Base-by-base conservation (phyloP, 768 basidiomycete species). In the Auricularia cornea region DNA sequence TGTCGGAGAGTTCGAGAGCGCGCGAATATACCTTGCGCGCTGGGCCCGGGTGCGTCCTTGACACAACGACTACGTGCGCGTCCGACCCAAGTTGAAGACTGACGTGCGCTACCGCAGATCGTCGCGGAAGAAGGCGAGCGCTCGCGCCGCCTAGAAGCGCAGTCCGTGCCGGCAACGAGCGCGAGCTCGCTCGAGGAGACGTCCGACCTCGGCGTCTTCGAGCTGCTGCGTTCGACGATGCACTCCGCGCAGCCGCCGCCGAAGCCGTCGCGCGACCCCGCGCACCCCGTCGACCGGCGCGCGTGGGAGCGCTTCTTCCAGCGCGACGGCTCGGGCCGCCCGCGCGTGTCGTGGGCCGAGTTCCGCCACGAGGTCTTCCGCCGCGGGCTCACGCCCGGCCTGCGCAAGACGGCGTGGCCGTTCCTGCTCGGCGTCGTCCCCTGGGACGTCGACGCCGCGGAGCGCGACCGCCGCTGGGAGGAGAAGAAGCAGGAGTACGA, bases 91-190 rank as follows among this genome's bases (percentile, higher is more conserved):
- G 16, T 35, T 18, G 20, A 48, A 8, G n/a, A n/a, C 35, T 60
- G 29, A 30, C 5, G 28, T 64, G n/a, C n/a, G n/a, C 3, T 10
- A 10, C 3, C 35, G 35, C 35, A 38, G 59, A 90, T 94, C 64
- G 97, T 98, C 1, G 97, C 97, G 2, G 97, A 99, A 74, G 97
- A 98, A 72, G 97, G 97, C 20, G 97, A 99, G 73, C 82, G 92
- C 18, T 86, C 94, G 4, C 81, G 97, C 51, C 77, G 86, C 66
- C 82, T 83, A 52, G 97, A 99, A 73, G 85, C 89, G 0, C 88
- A 89, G 70, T 78, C 82, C 0, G 68, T 90, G 14, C 84, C 85
- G 3, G 75, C 85, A 2, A 78, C 82, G 5, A 79, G 78, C 2
- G 76, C 80, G 3, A 69, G 78, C 14, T 72, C 79, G 38, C 80